A percentile compares a stretch with the other conserved stretches of the same genome.
Conservation (phyloP, 1,284 basidiomycete genomes). For the Grifola frondosa region DNA sequence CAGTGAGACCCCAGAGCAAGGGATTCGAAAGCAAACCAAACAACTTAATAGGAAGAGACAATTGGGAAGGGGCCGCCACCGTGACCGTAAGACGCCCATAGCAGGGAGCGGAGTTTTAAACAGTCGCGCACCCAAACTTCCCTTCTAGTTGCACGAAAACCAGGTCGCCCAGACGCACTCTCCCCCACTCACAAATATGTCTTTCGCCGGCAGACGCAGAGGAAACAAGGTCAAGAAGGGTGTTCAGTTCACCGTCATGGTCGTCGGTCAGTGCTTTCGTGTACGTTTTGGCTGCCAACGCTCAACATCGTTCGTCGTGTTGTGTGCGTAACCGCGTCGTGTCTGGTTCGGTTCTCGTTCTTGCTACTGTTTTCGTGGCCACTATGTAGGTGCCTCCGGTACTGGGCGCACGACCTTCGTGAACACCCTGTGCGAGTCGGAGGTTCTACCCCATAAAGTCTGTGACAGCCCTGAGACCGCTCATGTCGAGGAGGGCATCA, state of each 20-base stretch:
- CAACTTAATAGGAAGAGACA: slow-evolving; percentile 5
- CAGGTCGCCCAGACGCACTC: slow-evolving; percentile 37
- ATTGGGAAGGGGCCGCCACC: slow-evolving; percentile 7
- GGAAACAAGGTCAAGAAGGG: slow-evolving; percentile 98
- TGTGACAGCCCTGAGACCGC: slow-evolving; percentile 87
- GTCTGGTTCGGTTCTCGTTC: slow-evolving; percentile 3
- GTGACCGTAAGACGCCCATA: slow-evolving; percentile 10
- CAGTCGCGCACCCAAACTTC: slow-evolving; percentile 21
- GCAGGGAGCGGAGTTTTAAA: slow-evolving; percentile 30
- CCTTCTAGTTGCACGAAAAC: slow-evolving; percentile 23
- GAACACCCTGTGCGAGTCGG: slow-evolving; percentile 95
- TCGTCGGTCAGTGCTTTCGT: slow-evolving; percentile 68
- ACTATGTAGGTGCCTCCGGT: slow-evolving; percentile 81
- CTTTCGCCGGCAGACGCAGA: slow-evolving; percentile 81
- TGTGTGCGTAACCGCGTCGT: slow-evolving; percentile 8
- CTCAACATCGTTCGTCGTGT: slow-evolving; percentile 14
- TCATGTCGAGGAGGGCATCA: slow-evolving; percentile 92
- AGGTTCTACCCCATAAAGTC: slow-evolving; percentile 84
- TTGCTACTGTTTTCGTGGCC: slow-evolving; percentile 8
- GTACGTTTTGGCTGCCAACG: slow-evolving; percentile 18
- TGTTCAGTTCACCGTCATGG: slow-evolving; percentile 72
- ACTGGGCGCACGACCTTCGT: slow-evolving; percentile 97
- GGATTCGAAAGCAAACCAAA: neutral
- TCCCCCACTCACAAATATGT: slow-evolving; percentile 52
- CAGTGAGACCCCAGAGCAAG: neutral